Evolutionary conservation across 148 eudicot species (phyloP).

Genomic region (Fagopyrum esculentum): DNA sequence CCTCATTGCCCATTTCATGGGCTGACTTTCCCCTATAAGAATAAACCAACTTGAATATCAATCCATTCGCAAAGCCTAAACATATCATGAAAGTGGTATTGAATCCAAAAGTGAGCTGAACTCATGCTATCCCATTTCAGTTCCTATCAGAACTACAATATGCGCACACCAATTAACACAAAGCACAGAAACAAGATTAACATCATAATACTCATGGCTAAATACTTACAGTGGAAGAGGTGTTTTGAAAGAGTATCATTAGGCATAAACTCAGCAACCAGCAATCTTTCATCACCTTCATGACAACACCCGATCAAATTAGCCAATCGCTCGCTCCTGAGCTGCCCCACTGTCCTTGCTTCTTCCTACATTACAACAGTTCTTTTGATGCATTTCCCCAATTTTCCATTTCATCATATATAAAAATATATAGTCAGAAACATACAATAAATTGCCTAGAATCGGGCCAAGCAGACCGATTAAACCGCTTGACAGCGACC

Average conservation of each 20-base stretch:
- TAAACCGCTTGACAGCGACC: constrained; percentile 76
- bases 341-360: constrained; percentile 68
- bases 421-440: constrained; percentile 1
- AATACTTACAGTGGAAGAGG: constrained; percentile 66
- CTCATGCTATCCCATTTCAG: too few relatives aligned
- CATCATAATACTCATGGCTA: background rate
- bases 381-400: constrained; percentile 14
- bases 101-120: background rate
- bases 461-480: constrained; percentile 89
- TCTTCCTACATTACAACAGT: constrained; percentile 44
- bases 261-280: constrained; percentile 86
- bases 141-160: too few relatives aligned
- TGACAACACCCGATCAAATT: constrained; percentile 78
- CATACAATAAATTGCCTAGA: constrained; percentile 63
- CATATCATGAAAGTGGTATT: background rate
- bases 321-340: constrained; percentile 66
- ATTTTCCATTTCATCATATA: constrained; percentile 12
- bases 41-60: constrained; percentile 3
- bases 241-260: constrained; percentile 84
- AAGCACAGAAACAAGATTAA: background rate
- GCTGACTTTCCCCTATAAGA: constrained; percentile 65
- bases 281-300: constrained; percentile 79
- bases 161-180: too few relatives aligned
- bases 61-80: background rate
- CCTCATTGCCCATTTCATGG: constrained; percentile 88